Evolutionary conservation across 352 stramenopile genomes (phyloP), one percentile per base, ranked within the genome.

Genomic region (Globisporangium barbulae): DNA sequence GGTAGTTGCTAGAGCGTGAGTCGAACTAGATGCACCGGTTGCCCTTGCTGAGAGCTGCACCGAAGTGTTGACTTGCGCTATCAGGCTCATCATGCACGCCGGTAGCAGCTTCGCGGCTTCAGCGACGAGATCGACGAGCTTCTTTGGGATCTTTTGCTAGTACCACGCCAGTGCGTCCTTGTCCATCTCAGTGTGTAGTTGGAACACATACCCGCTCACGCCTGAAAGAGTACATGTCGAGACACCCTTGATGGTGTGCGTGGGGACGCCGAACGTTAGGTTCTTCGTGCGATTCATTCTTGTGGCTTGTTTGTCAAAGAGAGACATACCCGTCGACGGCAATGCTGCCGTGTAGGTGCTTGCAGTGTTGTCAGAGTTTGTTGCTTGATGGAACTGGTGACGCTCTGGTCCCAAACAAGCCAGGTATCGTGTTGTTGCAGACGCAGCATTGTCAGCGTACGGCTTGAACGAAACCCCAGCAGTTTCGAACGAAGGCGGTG

Each of bases 1-100:
- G 53, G 21, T 49, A 22, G 35, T 49, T 21, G n/a, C 22, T 15
- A 2, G 35, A 7, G 9, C 33, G 35, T n/a, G 53, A 47, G 53
- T 47, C 50, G 13, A 57, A 57, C 17, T 30, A 57, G 17, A 57
- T 42, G 13, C 5, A 28, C 8, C 50, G 28, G 50, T 42, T 57
- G 10, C 49, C 49, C 17, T 41, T 56, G 49, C 49, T 33, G 30
- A 39, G 19, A 30, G 8, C 3, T 44, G 13, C 28, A 17, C 13
- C 1, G 30, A 57, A 19, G 35, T 21, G 30, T 25, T 5, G 8
- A 42, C 12, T 21, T 41, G 21, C 30, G 12, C 22, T 30, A 57
- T 15, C 28, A 57, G 30, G 7, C 5, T 37, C 19, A 28, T 9
- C 28, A 57, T 25, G 30, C 31, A 44, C 7, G 19, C 8, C 0